phyloP scores from a whole-genome alignment of 805 yeast genomes.

The Yarrowia yakushimensis region DNA sequence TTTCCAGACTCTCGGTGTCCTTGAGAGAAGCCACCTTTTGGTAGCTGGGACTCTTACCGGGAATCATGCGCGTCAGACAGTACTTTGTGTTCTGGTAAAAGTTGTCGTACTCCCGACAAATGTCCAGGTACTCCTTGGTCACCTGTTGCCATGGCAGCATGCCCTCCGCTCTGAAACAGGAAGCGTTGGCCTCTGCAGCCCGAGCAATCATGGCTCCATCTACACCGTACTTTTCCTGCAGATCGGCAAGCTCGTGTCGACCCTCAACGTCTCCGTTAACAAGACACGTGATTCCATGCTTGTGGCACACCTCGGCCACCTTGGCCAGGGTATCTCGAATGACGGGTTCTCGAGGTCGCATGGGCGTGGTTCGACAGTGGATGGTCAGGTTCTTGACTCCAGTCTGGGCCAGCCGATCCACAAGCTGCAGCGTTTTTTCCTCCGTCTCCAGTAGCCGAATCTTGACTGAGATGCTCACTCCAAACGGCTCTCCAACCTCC shows the following conservation, averaged over 20 bases:
- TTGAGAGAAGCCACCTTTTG: constrained; percentile 55
- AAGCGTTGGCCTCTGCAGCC: constrained; percentile 81
- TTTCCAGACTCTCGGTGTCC: constrained; percentile 32
- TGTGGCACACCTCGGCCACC: constrained; percentile 59
- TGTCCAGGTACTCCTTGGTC: constrained; percentile 52
- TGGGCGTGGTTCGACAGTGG: constrained; percentile 83
- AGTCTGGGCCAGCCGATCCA: constrained; percentile 58
- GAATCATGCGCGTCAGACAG: constrained; percentile 71
- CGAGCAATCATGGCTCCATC: constrained; percentile 93
- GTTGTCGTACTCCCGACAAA: constrained; percentile 58
- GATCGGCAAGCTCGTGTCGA: constrained; percentile 49
- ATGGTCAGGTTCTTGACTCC: constrained; percentile 85
- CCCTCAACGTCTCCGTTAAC: constrained; percentile 75
- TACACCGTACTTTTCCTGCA: constrained; percentile 53
- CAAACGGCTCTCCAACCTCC: constrained; percentile 72
- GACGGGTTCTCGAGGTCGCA: constrained; percentile 81
- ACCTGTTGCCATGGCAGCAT: constrained; percentile 54
- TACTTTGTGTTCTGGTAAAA: constrained; percentile 74
- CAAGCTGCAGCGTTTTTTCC: constrained; percentile 58
- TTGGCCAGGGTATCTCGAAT: constrained; percentile 63
- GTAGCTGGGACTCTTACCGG: constrained; percentile 66
- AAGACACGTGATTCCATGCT: constrained; percentile 63
- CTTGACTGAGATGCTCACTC: constrained; percentile 85
- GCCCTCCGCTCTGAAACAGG: constrained; percentile 52
- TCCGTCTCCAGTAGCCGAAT: constrained; percentile 71